Conservation (phyloP, 2,329 filamentous ascomycete genomes). For the Talaromyces amestolkiae region DNA sequence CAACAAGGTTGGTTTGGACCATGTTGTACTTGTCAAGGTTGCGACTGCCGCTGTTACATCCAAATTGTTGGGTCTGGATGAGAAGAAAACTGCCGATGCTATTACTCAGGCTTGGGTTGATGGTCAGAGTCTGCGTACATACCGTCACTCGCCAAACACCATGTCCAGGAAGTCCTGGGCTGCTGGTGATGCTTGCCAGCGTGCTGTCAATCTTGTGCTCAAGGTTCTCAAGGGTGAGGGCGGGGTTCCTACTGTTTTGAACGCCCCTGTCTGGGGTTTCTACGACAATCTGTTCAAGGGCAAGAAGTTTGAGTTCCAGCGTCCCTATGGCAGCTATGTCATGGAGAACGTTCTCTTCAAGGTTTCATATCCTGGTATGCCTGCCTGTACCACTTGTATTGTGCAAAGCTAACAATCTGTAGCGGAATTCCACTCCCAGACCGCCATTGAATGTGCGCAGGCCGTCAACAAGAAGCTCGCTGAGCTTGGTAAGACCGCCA, state of each 20-base stretch:
- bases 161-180: conserved; percentile 99
- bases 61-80: conserved; percentile 86
- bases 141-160: conserved; percentile 96
- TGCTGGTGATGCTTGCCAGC: conserved; percentile 95
- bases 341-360: conserved; percentile 99
- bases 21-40: conserved; percentile 97
- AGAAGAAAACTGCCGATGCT: conserved; percentile 89
- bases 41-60: conserved; percentile 91
- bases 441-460: conserved; percentile 90
- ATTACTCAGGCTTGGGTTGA: conserved; percentile 98
- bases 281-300: conserved; percentile 98
- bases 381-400: background rate
- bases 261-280: conserved; percentile 93
- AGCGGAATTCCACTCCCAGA: conserved; percentile 98
- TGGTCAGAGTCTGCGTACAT: conserved; percentile 91
- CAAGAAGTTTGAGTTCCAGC: conserved; percentile 94
- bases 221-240: conserved; percentile 90
- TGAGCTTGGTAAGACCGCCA: conserved; percentile 80
- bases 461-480: conserved; percentile 82
- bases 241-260: conserved; percentile 87
- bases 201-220: conserved; percentile 84
- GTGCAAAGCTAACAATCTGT: conserved; percentile 7
- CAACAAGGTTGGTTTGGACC: conserved; percentile 98
- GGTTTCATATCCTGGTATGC: conserved; percentile 89
- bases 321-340: conserved; percentile 94